Evolutionary conservation across 2,329 filamentous ascomycete genomes (phyloP).

Genomic region (Trematosphaeria pertusa): DNA sequence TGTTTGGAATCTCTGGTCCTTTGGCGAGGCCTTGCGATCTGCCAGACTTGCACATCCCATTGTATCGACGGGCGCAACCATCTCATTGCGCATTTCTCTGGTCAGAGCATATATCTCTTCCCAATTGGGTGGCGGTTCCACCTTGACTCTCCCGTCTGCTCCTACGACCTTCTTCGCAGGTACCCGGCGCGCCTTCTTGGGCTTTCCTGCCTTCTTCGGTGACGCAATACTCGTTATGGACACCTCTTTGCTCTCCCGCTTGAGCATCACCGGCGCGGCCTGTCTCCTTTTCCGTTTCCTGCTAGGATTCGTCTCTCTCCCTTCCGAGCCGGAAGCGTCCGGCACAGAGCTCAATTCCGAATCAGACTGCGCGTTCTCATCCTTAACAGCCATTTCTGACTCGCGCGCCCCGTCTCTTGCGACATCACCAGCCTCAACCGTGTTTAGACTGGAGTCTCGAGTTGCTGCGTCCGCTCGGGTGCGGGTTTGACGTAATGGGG

Average conservation of each 20-base stretch:
- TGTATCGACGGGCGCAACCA: constrained; percentile 86
- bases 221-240: constrained; percentile 24
- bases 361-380: constrained; percentile 24
- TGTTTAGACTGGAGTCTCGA: constrained; percentile 26
- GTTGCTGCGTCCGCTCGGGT: constrained; percentile 29
- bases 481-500: constrained; percentile 41
- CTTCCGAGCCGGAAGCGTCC: constrained; percentile 32
- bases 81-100: constrained; percentile 77
- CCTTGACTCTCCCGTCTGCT: constrained; percentile 47
- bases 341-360: constrained; percentile 44
- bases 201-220: constrained; percentile 30
- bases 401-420: constrained; percentile 16
- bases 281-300: constrained; percentile 58
- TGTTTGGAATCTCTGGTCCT: constrained; percentile 80
- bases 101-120: constrained; percentile 79
- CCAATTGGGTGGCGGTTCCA: constrained; percentile 79
- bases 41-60: constrained; percentile 92
- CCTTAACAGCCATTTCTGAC: constrained; percentile 14
- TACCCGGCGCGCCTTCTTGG: constrained; percentile 46
- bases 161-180: constrained; percentile 44
- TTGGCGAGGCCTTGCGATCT: constrained; percentile 55
- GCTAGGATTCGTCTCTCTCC: constrained; percentile 18
- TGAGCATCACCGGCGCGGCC: constrained; percentile 40
- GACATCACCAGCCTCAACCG: constrained; percentile 21
- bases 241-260: constrained; percentile 33